A percentile compares a stretch with the other conserved stretches of the same genome.
Evolutionary conservation across 2,329 filamentous ascomycete genomes (phyloP).

Genomic region (Penicillium sumatraense): DNA sequence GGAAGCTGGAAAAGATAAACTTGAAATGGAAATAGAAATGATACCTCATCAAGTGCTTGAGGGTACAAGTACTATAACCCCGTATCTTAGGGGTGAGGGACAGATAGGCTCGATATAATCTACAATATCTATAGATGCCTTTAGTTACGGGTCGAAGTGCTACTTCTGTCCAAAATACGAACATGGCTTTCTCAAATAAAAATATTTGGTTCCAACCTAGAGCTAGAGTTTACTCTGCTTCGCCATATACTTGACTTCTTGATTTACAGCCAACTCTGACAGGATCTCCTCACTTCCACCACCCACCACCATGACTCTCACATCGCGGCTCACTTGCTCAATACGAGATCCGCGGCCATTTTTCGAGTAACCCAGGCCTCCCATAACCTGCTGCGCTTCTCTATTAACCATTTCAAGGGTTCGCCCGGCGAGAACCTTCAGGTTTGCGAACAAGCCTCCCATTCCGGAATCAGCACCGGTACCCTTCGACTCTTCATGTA

Average conservation of each 20-base stretch:
- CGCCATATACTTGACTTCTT: constrained; percentile 43
- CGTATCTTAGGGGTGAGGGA: too few species aligned
- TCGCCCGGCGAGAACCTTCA: constrained; percentile 56
- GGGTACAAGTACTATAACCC: too few species aligned
- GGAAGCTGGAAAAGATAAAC: too few species aligned
- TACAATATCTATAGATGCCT: too few species aligned
- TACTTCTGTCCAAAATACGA: too few species aligned
- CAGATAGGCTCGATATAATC: too few species aligned
- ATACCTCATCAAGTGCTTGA: too few species aligned
- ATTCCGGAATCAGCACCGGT: constrained; percentile 20
- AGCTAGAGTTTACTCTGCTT: constrained; percentile 28
- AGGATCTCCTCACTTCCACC: constrained; percentile 63
- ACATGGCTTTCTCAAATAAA: neutral
- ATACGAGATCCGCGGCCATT: constrained; percentile 53
- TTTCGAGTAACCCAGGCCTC: constrained; percentile 58
- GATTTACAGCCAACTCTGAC: constrained; percentile 56
- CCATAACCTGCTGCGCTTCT: constrained; percentile 61
- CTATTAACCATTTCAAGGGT: constrained; percentile 56
- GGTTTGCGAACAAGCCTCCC: constrained; percentile 27
- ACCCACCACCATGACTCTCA: constrained; percentile 59
- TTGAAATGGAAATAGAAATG: too few species aligned
- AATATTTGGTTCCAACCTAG: neutral
- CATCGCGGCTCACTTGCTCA: constrained; percentile 59
- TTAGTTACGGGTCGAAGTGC: too few species aligned
- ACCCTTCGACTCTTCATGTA: constrained; percentile 33